phyloP scores from a whole-genome alignment of 1,284 basidiomycete species.

The Rhodotorula sp. region DNA sequence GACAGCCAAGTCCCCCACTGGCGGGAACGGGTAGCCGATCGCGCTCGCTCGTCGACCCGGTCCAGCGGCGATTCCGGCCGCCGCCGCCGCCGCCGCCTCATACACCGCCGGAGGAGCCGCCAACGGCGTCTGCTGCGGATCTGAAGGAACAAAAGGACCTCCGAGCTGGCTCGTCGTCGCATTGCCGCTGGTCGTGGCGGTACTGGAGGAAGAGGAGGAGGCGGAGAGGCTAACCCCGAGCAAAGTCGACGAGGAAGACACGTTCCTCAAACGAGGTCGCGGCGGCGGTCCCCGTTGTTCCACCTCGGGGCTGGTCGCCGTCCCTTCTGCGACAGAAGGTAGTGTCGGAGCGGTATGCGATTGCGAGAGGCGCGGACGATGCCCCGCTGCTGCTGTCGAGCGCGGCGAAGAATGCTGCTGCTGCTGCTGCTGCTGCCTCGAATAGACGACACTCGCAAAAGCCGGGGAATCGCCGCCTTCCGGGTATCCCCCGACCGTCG shows the following conservation, averaged over 20 bases:
- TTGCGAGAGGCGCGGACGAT: slow-evolving; percentile 15
- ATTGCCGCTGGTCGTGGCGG: neutral
- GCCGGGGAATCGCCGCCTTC: no score
- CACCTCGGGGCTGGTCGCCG: neutral
- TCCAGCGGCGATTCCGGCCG: neutral
- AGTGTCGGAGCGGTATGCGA: slow-evolving; percentile 6
- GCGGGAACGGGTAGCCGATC: slow-evolving; percentile 17
- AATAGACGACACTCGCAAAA: neutral
- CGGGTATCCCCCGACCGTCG: neutral
- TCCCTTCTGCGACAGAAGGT: neutral
- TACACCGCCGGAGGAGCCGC: neutral
- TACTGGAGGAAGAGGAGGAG: slow-evolving; percentile 4
- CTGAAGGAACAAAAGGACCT: neutral
- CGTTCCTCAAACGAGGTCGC: neutral
- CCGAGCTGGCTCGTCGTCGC: neutral
- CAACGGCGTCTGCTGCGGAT: slow-evolving; percentile 1
- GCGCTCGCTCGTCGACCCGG: slow-evolving; percentile 6
- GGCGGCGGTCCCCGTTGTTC: neutral
- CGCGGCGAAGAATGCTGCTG: slow-evolving; percentile 9
- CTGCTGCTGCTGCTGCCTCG: neutral
- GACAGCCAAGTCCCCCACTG: slow-evolving; percentile 6
- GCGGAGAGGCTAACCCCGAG: neutral
- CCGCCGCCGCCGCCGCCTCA: neutral
- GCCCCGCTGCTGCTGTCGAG: neutral
- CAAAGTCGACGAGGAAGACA: neutral